phyloP scores from a whole-genome alignment of 2,329 filamentous ascomycete genomes.

The Sclerotinia minor region DNA sequence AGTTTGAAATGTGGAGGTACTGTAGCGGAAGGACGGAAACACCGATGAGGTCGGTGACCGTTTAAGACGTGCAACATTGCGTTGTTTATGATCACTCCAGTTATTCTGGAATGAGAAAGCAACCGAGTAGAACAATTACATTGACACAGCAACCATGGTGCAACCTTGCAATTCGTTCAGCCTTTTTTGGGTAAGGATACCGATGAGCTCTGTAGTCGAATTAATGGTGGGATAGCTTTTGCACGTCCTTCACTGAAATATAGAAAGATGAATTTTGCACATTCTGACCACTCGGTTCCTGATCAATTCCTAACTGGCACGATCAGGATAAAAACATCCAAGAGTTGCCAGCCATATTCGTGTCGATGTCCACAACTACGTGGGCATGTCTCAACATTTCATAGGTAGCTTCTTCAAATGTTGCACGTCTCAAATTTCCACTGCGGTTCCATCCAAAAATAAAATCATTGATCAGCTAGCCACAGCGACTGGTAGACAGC shows the following conservation, averaged over 20 bases:
- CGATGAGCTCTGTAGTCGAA: background rate
- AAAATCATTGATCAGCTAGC: background rate
- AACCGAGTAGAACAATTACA: background rate
- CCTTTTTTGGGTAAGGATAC: background rate
- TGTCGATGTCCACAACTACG: too few relatives aligned
- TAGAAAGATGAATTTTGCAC: background rate
- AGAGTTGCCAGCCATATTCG: background rate
- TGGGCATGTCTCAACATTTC: background rate
- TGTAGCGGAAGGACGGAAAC: background rate
- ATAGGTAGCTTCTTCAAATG: background rate
- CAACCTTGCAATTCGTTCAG: background rate
- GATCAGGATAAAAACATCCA: background rate
- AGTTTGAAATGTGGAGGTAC: background rate
- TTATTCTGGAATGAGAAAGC: background rate
- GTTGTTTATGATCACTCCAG: background rate
- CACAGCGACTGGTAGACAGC: too few relatives aligned
- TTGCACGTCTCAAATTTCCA: background rate
- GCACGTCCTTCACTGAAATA: background rate
- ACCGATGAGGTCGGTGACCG: background rate
- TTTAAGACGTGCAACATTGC: slow-evolving; percentile 11
- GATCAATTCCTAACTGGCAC: background rate
- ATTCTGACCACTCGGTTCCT: too few relatives aligned
- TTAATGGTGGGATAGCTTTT: too few relatives aligned
- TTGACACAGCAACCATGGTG: too few relatives aligned
- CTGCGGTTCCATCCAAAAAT: too few relatives aligned